A percentile compares a stretch with the other conserved stretches of the same genome.
phyloP scores from a whole-genome alignment of 768 basidiomycete genomes.

The Pulveroboletus sp. region DNA sequence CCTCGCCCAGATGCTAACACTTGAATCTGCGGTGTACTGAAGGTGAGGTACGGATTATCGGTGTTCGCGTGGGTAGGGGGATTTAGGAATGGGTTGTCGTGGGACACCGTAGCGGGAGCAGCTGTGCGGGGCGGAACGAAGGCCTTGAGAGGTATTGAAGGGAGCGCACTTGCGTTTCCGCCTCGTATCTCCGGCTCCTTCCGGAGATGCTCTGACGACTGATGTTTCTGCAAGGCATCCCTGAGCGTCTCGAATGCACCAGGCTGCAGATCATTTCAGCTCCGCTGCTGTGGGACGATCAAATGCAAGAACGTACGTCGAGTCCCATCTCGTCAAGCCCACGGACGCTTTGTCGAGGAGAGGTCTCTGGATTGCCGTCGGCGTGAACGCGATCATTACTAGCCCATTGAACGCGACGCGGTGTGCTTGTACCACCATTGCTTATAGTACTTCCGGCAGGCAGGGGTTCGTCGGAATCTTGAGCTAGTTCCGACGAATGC shows the following conservation, averaged over 20 bases:
- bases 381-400: slow-evolving; percentile 24
- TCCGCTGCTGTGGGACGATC: not conserved
- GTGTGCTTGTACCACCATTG: slow-evolving; percentile 38
- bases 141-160: slow-evolving; percentile 3
- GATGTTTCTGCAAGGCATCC: slow-evolving; percentile 50
- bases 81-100: slow-evolving; percentile 1
- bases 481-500: slow-evolving; percentile 3
- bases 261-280: slow-evolving; percentile 33
- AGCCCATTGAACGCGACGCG: slow-evolving; percentile 53
- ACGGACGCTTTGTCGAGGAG: slow-evolving; percentile 25
- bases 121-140: slow-evolving; percentile 12
- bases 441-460: slow-evolving; percentile 17
- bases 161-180: not conserved
- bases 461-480: slow-evolving; percentile 9
- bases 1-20: slow-evolving; percentile 5
- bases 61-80: slow-evolving; percentile 1
- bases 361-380: not conserved
- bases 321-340: slow-evolving; percentile 52
- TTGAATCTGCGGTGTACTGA: not conserved
- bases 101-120: not conserved
- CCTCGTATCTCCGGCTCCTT: not conserved
- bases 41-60: slow-evolving; percentile 19
- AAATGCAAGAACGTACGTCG: slow-evolving; percentile 40
- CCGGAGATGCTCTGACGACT: slow-evolving; percentile 19
- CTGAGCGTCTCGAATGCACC: slow-evolving; percentile 46